Conservation (phyloP, 2,329 filamentous ascomycete genomes). For the Xylaria sp. region DNA sequence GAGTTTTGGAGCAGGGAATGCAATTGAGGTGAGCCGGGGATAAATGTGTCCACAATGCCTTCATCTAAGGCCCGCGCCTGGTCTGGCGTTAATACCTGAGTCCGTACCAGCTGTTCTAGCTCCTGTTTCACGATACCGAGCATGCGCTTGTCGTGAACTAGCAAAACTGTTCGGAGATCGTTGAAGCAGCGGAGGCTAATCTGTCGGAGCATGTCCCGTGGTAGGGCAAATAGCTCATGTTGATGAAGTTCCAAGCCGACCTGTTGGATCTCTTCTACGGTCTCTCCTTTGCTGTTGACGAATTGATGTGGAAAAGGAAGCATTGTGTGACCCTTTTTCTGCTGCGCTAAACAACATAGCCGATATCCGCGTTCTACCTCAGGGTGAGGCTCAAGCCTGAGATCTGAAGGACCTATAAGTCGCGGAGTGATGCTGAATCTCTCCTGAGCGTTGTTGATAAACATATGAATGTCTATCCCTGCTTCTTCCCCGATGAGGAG, state of each 20-base stretch:
- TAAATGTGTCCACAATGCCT: conserved; percentile 50
- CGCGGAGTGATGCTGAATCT: conserved; percentile 48
- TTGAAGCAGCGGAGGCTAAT: conserved; percentile 54
- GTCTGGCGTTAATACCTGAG: conserved; percentile 41
- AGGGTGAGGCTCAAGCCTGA: conserved; percentile 48
- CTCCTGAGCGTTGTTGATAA: conserved; percentile 46
- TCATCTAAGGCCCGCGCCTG: conserved; percentile 45
- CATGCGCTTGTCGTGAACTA: conserved; percentile 58
- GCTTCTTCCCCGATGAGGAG: conserved; percentile 52
- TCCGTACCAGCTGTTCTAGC: conserved; percentile 42
- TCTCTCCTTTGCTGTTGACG: conserved; percentile 40
- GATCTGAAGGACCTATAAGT: conserved; percentile 49
- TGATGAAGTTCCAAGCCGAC: conserved; percentile 55
- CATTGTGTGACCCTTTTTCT: conserved; percentile 26
- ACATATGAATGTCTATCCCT: conserved; percentile 55
- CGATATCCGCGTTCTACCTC: conserved; percentile 42
- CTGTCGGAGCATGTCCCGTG: conserved; percentile 49
- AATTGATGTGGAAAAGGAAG: conserved; percentile 25
- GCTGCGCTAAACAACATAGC: conserved; percentile 46
- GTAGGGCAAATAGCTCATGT: conserved; percentile 49
- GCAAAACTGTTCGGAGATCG: conserved; percentile 53
- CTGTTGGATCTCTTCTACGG: conserved; percentile 51
- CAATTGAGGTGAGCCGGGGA: conserved; percentile 47
- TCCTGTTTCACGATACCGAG: conserved; percentile 53
- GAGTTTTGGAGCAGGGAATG: conserved; percentile 36